These are phyloP conservation scores for Nakazawaea molendinolei DNA, from an alignment of 805 yeast genomes.

Conservation along the genomic window DNA sequence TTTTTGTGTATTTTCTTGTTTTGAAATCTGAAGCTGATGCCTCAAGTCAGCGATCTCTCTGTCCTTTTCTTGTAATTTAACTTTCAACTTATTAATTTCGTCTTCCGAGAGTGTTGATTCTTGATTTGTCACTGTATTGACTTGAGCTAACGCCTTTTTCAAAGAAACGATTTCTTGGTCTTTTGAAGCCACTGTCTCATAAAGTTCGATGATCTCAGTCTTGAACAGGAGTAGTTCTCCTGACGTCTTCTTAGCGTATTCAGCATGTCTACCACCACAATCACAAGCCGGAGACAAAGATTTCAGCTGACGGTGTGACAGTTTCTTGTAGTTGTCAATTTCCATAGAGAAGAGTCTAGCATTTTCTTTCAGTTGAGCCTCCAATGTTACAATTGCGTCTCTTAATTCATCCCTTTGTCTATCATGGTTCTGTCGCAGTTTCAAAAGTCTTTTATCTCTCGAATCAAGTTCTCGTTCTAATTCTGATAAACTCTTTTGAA, in stretches of 20 bases:
- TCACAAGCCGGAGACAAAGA: no score
- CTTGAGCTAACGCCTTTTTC: neutral
- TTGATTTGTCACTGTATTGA: no score
- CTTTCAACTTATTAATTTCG: no score
- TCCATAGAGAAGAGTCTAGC: constrained; percentile 46
- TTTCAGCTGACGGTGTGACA: no score
- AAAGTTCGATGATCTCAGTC: constrained; percentile 5
- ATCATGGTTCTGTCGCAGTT: constrained; percentile 42
- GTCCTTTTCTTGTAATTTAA: no score
- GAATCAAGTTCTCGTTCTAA: constrained; percentile 35
- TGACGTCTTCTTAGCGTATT: neutral
- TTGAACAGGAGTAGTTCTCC: constrained; percentile 2
- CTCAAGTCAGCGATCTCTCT: no score
- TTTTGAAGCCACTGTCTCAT: constrained; percentile 1
- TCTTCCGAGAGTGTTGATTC: no score
- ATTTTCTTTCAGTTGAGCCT: constrained; percentile 48
- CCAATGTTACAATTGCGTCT: constrained; percentile 49
- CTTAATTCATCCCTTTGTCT: constrained; percentile 52
- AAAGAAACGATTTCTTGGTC: constrained; percentile 7
- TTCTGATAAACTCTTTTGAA: constrained; percentile 37
- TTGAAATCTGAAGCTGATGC: no score
- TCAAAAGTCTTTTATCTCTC: constrained; percentile 40
- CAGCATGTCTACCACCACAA: neutral
- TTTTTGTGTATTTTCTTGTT: no score
- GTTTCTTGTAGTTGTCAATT: constrained; percentile 29